Evolutionary conservation across 306 rosid genomes (phyloP), one percentile per base, ranked within the genome.

Genomic region (Geum urbanum): DNA sequence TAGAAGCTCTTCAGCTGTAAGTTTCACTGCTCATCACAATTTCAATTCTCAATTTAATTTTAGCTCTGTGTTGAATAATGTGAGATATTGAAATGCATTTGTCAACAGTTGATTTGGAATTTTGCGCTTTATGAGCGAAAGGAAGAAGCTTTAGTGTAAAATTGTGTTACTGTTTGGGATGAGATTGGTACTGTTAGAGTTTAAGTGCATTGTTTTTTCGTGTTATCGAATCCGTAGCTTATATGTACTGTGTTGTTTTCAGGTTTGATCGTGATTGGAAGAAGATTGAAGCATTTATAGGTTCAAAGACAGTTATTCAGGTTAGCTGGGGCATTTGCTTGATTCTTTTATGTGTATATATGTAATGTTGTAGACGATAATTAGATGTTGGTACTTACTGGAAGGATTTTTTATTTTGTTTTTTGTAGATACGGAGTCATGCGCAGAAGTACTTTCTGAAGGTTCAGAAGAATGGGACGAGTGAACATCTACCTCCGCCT

Each of bases 261-360:
- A 94, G 99, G 37, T 94, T 94, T 86, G 99, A 94, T 72, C 99
- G 97, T 37, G 99, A 94, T 76, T 94, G 99, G 99, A 94, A 94
- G 84, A 94, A 94, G 84, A 94, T 94, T 80, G 99, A 94, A 87
- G 97, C 99, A 27, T 94, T 91, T 85, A 69, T 94, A 67, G 96
- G 97, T 55, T 94, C 99, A 13, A 94, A 94, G 81, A 89, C 97
- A 27, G 99, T 89, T 73, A 94, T 94, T 71, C 99, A 91, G 97
- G 99, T 91, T 81, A 73, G 64, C 70, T 63, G 20, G 46, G 54
- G 53, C 20, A 16, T 47, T 48, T 45, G 49, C n/a, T 74, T 62
- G 32, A 13, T 48, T 57, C 32, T 7, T 61, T 63, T 44, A 12
- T 66, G 18, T 49, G 72, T n/a, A 45, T 71, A 41, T 59, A 11